Evolutionary conservation across 306 rosid species (phyloP).

Genomic region (Betula pendula): DNA sequence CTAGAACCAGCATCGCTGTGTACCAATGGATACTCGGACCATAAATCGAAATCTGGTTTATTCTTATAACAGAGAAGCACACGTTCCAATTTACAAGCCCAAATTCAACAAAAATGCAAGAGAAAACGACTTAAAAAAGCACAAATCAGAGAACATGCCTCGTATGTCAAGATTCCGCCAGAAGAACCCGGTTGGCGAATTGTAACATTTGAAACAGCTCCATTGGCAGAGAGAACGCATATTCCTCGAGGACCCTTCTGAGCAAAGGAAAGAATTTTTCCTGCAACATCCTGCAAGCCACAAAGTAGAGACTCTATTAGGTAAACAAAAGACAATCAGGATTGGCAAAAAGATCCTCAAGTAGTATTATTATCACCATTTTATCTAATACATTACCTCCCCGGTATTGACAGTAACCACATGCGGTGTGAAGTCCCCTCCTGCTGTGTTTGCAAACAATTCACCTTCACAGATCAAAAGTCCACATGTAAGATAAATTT

Average conservation of each 20-base stretch:
- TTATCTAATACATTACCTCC: constrained; percentile 49
- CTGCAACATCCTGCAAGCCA: constrained; percentile 73
- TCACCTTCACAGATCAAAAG: constrained; percentile 53
- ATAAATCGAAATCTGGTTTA: not conserved
- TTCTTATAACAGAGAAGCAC: not conserved
- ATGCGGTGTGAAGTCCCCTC: constrained; percentile 70
- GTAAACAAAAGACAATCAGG: constrained; percentile 18
- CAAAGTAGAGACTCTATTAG: constrained; percentile 21
- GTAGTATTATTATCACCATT: not conserved
- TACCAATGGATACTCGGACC: not conserved
- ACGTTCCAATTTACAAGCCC: not conserved
- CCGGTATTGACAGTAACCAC: constrained; percentile 67
- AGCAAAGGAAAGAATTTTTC: constrained; percentile 59
- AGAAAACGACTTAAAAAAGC: not conserved
- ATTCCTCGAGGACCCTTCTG: constrained; percentile 68
- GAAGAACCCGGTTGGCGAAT: constrained; percentile 70
- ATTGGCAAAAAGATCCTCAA: constrained; percentile 8
- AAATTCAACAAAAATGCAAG: constrained; percentile 20
- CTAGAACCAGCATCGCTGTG: not conserved
- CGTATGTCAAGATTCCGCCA: constrained; percentile 75
- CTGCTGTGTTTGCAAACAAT: constrained; percentile 53
- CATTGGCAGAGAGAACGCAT: constrained; percentile 80
- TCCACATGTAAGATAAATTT: constrained; percentile 20
- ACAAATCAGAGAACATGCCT: constrained; percentile 48
- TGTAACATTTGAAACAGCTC: constrained; percentile 77